Conservation (phyloP, 1,284 basidiomycete genomes). For the Ceratobasidium sp. region DNA sequence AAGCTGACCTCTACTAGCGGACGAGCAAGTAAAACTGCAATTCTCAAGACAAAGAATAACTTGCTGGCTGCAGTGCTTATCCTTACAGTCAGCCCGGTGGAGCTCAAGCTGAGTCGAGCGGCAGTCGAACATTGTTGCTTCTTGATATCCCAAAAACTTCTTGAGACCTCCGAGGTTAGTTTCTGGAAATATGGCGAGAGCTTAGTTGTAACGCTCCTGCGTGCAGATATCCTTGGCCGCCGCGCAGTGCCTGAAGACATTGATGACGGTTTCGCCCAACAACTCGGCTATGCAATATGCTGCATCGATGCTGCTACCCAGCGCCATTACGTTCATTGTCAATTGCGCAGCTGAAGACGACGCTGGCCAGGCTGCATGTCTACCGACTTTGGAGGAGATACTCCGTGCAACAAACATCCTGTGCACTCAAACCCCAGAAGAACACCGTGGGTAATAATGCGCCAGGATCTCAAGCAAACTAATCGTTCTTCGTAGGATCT, state of each 20-base stretch:
- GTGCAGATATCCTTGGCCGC: constrained; percentile 82
- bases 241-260: constrained; percentile 87
- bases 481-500: constrained; percentile 63
- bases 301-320: constrained; percentile 79
- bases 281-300: constrained; percentile 79
- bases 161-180: constrained; percentile 76
- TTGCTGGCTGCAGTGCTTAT: constrained; percentile 88
- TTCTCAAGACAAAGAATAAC: constrained; percentile 91
- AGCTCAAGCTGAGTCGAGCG: constrained; percentile 76
- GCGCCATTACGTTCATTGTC: constrained; percentile 82
- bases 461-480: too few species aligned
- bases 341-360: constrained; percentile 69
- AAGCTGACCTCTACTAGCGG: constrained; percentile 65
- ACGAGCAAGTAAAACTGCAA: constrained; percentile 80
- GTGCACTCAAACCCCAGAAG: constrained; percentile 70
- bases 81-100: constrained; percentile 81
- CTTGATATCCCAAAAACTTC: constrained; percentile 82
- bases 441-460: constrained; percentile 68
- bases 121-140: constrained; percentile 89
- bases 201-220: neutral
- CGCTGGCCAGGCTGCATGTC: constrained; percentile 63
- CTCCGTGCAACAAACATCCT: constrained; percentile 84
- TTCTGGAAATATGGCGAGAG: too few species aligned
- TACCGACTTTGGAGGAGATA: constrained; percentile 79
- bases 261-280: constrained; percentile 76